Percentiles rank a stretch among this genome's conserved stretches.
phyloP scores from a whole-genome alignment of 2,329 filamentous ascomycete species.

The Xylaria digitata region DNA sequence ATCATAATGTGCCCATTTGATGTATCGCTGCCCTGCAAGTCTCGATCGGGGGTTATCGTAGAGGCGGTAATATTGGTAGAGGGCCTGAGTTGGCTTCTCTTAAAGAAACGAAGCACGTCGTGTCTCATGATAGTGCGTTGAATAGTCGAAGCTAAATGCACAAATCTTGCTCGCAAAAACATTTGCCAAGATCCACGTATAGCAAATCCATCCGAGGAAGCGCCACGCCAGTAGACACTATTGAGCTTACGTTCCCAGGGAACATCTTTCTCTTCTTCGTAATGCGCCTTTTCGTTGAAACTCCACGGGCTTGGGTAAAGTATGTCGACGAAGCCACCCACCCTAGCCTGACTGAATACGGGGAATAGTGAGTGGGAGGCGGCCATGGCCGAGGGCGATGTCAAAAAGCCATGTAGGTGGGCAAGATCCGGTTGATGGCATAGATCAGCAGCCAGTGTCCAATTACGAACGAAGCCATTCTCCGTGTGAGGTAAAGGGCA shows the following conservation, averaged over 20 bases:
- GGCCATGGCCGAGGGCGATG: conserved; percentile 57
- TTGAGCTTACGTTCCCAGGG: conserved; percentile 62
- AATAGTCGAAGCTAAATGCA: conserved; percentile 61
- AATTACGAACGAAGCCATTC: conserved; percentile 58
- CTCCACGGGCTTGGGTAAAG: conserved; percentile 57
- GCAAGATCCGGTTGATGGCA: conserved; percentile 62
- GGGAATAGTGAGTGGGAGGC: conserved; percentile 61
- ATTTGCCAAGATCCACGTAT: conserved; percentile 64
- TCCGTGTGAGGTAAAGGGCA: conserved; percentile 54
- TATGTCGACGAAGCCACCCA: conserved; percentile 66
- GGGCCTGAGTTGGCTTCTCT: background rate
- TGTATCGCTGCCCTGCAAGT: background rate
- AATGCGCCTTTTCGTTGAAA: conserved; percentile 53
- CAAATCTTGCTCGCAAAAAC: conserved; percentile 70
- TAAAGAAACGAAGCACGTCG: conserved; percentile 9
- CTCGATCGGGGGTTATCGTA: background rate
- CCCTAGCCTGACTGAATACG: conserved; percentile 67
- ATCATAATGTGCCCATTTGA: conserved; percentile 37
- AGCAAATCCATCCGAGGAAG: conserved; percentile 63
- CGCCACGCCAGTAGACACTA: conserved; percentile 65
- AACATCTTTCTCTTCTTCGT: conserved; percentile 54
- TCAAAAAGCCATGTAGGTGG: conserved; percentile 63
- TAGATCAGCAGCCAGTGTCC: conserved; percentile 56
- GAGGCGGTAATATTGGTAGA: background rate
- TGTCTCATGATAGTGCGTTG: background rate